Evolutionary conservation across 345 rosid genomes (phyloP).

Genomic region (Cardamine occulta): DNA sequence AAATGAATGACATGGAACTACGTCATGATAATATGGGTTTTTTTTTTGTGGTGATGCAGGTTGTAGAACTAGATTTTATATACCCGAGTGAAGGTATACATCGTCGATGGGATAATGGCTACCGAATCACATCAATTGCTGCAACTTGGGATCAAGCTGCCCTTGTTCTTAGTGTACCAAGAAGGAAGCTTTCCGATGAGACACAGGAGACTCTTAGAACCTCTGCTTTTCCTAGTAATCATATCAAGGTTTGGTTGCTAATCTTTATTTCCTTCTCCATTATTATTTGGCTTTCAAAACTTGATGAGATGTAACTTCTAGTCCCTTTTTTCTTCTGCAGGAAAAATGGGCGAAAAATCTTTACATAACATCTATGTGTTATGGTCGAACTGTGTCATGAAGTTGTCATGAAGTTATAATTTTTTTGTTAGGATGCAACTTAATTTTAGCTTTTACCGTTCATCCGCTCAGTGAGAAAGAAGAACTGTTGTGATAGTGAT

Average conservation of each 20-base stretch:
- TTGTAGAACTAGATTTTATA: constrained; percentile 94
- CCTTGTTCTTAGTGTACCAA: constrained; percentile 88
- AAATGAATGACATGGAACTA: not conserved
- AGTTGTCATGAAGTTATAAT: constrained; percentile 56
- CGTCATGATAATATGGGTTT: not conserved
- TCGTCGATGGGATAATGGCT: constrained; percentile 93
- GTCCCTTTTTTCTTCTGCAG: constrained; percentile 52
- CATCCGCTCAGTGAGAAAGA: constrained; percentile 38
- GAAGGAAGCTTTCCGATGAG: constrained; percentile 85
- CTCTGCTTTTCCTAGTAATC: constrained; percentile 93
- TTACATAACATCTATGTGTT: constrained; percentile 87
- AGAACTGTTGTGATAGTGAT: constrained; percentile 37
- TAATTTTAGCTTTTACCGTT: constrained; percentile 26
- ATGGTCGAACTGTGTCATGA: constrained; percentile 98
- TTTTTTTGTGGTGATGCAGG: constrained; percentile 50
- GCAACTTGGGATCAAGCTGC: constrained; percentile 97
- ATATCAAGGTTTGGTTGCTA: constrained; percentile 72
- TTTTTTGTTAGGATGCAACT: constrained; percentile 41
- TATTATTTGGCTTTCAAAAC: constrained; percentile 4
- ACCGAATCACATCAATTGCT: constrained; percentile 91
- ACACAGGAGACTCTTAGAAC: constrained; percentile 97
- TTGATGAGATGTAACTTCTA: constrained; percentile 14
- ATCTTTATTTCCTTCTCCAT: not conserved
- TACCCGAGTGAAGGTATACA: constrained; percentile 99
- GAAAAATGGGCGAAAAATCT: constrained; percentile 98